Conservation (phyloP, 2,329 filamentous ascomycete genomes). For the Orbilia blumenaviensis region DNA sequence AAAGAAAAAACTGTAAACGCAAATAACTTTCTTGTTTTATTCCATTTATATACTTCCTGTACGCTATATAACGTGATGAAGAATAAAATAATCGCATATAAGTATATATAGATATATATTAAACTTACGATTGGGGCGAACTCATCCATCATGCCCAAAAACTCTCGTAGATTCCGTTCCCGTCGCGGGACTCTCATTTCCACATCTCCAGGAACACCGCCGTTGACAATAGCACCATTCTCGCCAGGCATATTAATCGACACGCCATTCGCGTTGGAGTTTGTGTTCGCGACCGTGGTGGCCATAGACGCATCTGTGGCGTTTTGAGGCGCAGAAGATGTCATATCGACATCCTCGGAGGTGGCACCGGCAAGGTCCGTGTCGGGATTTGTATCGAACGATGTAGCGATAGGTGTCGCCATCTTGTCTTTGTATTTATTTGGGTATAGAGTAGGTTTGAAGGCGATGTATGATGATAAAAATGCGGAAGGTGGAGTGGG, state of each 20-base stretch:
- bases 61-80: neutral
- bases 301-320: conserved; percentile 36
- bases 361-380: conserved; percentile 30
- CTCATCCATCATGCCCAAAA: conserved; percentile 95
- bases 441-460: neutral
- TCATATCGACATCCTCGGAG: conserved; percentile 52
- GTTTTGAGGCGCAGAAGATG: conserved; percentile 25
- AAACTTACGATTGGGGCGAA: conserved; percentile 89
- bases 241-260: conserved; percentile 16
- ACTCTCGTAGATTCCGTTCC: conserved; percentile 90
- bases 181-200: conserved; percentile 70
- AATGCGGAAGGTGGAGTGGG: neutral
- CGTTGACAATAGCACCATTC: conserved; percentile 8
- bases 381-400: conserved; percentile 52
- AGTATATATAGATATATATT: neutral
- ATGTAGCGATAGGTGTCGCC: conserved; percentile 47
- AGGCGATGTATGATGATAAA: neutral
- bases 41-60: too few relatives aligned
- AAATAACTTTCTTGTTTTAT: too few relatives aligned
- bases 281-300: conserved; percentile 41
- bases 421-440: too few relatives aligned
- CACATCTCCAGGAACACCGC: conserved; percentile 6
- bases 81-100: neutral
- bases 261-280: conserved; percentile 36
- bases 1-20: too few relatives aligned